Base-by-base conservation (phyloP, 2,329 filamentous ascomycete genomes). In the Lachnellula suecica region DNA sequence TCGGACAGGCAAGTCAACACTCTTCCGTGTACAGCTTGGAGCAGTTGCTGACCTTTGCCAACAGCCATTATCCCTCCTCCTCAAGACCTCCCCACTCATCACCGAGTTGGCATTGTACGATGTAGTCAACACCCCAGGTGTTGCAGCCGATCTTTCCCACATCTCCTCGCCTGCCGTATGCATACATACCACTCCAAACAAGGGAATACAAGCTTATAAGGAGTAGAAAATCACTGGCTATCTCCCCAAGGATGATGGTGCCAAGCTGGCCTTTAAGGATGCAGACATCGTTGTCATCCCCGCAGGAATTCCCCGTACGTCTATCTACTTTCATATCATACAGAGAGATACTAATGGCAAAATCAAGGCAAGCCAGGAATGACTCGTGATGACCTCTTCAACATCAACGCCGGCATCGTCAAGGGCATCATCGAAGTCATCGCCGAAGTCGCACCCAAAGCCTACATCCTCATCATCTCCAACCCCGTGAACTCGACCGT, bases 401-500 rank as follows among this genome's bases (percentile, higher is more conserved):
- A 97, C 79, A 96, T 97, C 82, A 99, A 99, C 74, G 94, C 94
- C 56, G 90, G 92, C 67, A 99, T 99, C 70, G 94, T 99, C 70
- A 91, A 94, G 77, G 91, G 90, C 65, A 82, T 99, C 63, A 87
- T 95, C 66, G 88, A 96, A 79, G 86, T 89, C 48, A 84, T 91
- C 66, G 91, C 93, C 65, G 86, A 97, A 71, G 84, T 88, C 69
- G 87, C 86, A 71, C 94, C 94, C 71, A 95, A 97, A 73, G 94
- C 94, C 51, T 96, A 87, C 77, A 85, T 96, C 71, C 85, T 97
- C 61, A 86, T 99, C 79, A 99, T 99, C 75, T 97, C 93, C 68
- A 99, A 99, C 84, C 94, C 94, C 54, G 94, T 99, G 75, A 99
- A 99, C 87, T 96, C 91, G 48, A 99, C 94, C 52, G 94, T 99